Percentiles rank a stretch among this genome's conserved stretches.
These are phyloP conservation scores for Psilocybe cubensis DNA, from an alignment of 768 basidiomycete species.

Conservation along the genomic window DNA sequence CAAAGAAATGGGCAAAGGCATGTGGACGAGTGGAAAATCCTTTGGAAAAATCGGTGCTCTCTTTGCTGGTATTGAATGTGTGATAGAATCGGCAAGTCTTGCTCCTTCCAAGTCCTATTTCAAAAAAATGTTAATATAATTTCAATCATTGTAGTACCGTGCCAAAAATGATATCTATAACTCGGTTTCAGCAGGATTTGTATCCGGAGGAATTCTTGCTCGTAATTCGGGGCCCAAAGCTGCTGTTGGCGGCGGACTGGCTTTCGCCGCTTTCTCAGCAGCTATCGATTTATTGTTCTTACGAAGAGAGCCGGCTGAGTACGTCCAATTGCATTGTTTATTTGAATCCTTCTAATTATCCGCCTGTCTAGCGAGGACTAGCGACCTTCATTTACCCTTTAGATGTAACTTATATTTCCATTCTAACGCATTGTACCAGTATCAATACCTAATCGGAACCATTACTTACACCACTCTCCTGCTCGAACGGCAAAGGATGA, in stretches of 20 bases:
- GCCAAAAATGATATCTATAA: constrained; percentile 96
- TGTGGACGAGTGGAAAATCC: constrained; percentile 89
- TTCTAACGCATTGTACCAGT: constrained; percentile 24
- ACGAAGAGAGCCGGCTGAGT: constrained; percentile 80
- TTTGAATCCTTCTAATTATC: neutral
- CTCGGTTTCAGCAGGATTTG: constrained; percentile 83
- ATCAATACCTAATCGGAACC: constrained; percentile 28
- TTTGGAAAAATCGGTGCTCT: constrained; percentile 94
- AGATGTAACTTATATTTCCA: constrained; percentile 27
- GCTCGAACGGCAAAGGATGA: neutral
- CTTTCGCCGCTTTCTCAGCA: constrained; percentile 92
- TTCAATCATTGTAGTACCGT: constrained; percentile 67
- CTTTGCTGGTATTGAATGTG: constrained; percentile 95
- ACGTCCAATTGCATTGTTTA: neutral
- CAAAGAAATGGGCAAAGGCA: constrained; percentile 92
- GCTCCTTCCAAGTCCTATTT: neutral
- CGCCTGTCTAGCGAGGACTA: constrained; percentile 40
- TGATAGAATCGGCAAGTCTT: constrained; percentile 85
- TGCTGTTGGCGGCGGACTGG: constrained; percentile 84
- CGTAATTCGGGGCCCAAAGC: constrained; percentile 87
- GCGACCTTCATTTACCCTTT: constrained; percentile 16
- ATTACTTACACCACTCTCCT: neutral
- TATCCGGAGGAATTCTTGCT: constrained; percentile 88
- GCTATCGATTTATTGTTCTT: constrained; percentile 84
- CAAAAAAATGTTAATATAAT: neutral